Conservation (phyloP, 73 alveolate species). For the Paraurostyla sp. region DNA sequence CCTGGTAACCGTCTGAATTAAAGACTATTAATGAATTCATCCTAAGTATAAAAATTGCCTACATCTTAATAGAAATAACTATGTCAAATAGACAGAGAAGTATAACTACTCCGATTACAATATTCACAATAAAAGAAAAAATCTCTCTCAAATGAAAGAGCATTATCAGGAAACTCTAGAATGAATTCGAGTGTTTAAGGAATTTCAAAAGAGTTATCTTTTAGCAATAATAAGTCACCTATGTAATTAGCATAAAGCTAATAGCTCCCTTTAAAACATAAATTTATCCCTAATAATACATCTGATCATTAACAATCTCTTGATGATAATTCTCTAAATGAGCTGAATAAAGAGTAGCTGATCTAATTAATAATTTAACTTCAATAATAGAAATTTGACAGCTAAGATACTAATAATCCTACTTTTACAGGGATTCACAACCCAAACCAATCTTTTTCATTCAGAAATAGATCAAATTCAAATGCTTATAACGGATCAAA, state of each 20-base stretch:
- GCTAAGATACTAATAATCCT: not conserved
- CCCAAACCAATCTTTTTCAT: not conserved
- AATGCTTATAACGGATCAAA: not conserved
- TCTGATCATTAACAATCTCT: too few relatives aligned
- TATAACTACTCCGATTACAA: not conserved
- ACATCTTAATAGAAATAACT: not conserved
- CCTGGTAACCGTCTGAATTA: conserved; percentile 29
- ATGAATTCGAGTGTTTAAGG: not conserved
- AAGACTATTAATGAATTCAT: not conserved
- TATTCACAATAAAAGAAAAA: conserved; percentile 17
- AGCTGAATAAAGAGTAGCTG: not conserved
- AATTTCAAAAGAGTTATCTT: too few relatives aligned
- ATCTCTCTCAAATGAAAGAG: not conserved
- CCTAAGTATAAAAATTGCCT: not conserved
- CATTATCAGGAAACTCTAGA: not conserved
- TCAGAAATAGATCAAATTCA: not conserved
- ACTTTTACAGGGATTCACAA: too few relatives aligned
- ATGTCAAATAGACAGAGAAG: conserved; percentile 29
- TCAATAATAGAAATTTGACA: not conserved
- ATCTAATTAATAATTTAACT: not conserved
- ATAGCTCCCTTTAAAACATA: not conserved
- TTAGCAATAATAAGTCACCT: too few relatives aligned
- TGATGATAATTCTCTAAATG: not conserved
- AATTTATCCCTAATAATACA: not conserved
- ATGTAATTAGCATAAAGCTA: too few relatives aligned